Conservation (phyloP, 2,329 filamentous ascomycete genomes). For the Colletotrichum destructivum region DNA sequence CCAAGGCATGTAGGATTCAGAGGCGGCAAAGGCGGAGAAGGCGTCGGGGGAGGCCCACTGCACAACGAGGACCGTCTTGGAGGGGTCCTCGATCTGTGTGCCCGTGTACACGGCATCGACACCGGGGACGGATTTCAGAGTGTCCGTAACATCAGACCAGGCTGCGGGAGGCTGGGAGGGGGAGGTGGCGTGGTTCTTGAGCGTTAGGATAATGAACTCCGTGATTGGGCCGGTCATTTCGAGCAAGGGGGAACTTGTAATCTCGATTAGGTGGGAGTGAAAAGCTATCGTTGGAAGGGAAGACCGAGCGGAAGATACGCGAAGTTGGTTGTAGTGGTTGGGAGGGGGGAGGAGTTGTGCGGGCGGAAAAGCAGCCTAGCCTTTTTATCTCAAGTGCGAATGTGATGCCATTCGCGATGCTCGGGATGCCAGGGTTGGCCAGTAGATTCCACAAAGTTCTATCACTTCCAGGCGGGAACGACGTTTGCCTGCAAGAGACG, state of each 20-base stretch:
- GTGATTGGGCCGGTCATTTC: constrained; percentile 35
- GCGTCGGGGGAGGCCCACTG: constrained; percentile 53
- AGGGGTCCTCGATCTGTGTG: constrained; percentile 52
- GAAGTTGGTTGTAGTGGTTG: neutral
- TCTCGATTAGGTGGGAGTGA: neutral
- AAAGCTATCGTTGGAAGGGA: neutral
- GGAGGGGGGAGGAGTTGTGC: neutral
- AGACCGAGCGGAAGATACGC: too few species aligned
- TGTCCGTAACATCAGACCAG: constrained; percentile 30
- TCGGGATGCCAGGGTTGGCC: neutral
- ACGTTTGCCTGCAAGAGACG: neutral
- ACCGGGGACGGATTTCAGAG: constrained; percentile 49
- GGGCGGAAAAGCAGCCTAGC: too few species aligned
- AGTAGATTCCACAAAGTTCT: constrained; percentile 31
- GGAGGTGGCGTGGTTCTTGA: constrained; percentile 30
- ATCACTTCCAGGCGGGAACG: constrained; percentile 6
- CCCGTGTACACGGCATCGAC: constrained; percentile 53
- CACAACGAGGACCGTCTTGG: constrained; percentile 51
- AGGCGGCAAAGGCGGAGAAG: constrained; percentile 58
- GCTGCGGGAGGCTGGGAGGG: constrained; percentile 28
- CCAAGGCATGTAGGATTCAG: constrained; percentile 58
- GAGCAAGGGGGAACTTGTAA: neutral
- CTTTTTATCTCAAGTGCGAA: constrained; percentile 5
- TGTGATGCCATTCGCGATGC: constrained; percentile 22
- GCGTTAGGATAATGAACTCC: constrained; percentile 40